A percentile compares a stretch with the other conserved stretches of the same genome.
These are phyloP conservation scores for Coniella vitis DNA, from an alignment of 2,329 filamentous ascomycete genomes.

Conservation along the genomic window DNA sequence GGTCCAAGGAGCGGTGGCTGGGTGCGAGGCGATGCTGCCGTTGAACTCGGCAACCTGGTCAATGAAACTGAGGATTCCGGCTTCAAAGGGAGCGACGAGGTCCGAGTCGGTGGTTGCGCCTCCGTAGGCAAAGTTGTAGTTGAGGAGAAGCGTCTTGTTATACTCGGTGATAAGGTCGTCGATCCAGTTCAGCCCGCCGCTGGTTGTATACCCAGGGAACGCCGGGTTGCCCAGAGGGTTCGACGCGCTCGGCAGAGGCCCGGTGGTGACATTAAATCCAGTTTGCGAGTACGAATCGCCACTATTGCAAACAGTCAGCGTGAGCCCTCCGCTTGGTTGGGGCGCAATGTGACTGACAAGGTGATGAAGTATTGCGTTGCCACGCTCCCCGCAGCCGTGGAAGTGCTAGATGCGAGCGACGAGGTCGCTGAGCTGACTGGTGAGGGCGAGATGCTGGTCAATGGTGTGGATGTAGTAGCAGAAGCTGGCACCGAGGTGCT, in stretches of 20 bases:
- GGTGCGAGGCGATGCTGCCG: conserved; percentile 26
- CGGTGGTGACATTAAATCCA: conserved; percentile 42
- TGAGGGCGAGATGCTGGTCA: neutral
- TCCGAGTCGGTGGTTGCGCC: conserved; percentile 43
- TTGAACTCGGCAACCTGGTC: conserved; percentile 43
- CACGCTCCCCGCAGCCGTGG: neutral
- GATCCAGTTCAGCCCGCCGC: conserved; percentile 42
- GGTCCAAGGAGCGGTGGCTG: conserved; percentile 34
- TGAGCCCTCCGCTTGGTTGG: no score
- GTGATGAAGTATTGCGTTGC: conserved; percentile 32
- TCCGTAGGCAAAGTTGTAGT: conserved; percentile 45
- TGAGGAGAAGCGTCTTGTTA: conserved; percentile 34
- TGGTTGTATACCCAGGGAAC: conserved; percentile 41
- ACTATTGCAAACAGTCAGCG: conserved; percentile 22
- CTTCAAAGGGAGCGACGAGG: conserved; percentile 40
- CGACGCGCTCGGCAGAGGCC: conserved; percentile 40
- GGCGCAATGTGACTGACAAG: conserved; percentile 26
- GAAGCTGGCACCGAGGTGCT: neutral
- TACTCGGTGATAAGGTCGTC: conserved; percentile 36
- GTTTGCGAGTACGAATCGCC: conserved; percentile 56
- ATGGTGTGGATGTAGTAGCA: neutral
- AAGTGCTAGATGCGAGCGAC: conserved; percentile 1
- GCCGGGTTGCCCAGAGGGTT: conserved; percentile 57
- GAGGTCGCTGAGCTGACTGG: conserved; percentile 1
- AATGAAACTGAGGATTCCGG: conserved; percentile 42